These are phyloP conservation scores for Fusarium haematococcum DNA, from an alignment of 2,329 filamentous ascomycete species.

Conservation along the genomic window DNA sequence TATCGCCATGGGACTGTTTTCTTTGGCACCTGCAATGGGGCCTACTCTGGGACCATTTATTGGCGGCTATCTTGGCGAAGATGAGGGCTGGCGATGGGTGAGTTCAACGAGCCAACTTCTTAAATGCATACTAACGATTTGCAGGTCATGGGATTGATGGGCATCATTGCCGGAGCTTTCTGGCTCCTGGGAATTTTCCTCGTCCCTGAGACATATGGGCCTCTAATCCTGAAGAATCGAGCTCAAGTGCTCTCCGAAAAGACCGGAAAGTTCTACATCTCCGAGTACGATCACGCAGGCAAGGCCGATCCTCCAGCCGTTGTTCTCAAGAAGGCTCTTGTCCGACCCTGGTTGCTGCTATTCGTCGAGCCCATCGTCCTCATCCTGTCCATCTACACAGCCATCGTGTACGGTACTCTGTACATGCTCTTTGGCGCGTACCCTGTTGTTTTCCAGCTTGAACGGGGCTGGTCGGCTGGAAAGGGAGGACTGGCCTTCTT, in stretches of 20 bases:
- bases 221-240: conserved; percentile 65
- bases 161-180: conserved; percentile 68
- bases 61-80: conserved; percentile 71
- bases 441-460: conserved; percentile 71
- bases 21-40: conserved; percentile 72
- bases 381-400: conserved; percentile 72
- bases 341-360: conserved; percentile 73
- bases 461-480: conserved; percentile 67
- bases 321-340: conserved; percentile 66
- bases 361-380: conserved; percentile 76
- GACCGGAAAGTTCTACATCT: conserved; percentile 67
- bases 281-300: conserved; percentile 58
- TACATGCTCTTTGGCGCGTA: conserved; percentile 68
- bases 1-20: conserved; percentile 69
- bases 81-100: conserved; percentile 69
- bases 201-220: conserved; percentile 70
- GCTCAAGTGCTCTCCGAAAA: conserved; percentile 61
- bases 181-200: conserved; percentile 65
- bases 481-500: conserved; percentile 72
- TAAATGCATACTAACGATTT: not conserved
- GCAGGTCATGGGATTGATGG: conserved; percentile 69
- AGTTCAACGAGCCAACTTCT: not conserved
- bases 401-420: conserved; percentile 66
- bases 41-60: conserved; percentile 70
- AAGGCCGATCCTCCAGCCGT: conserved; percentile 56